Evolutionary conservation across 306 rosid genomes (phyloP).

Genomic region (Ochetophila trinervis): DNA sequence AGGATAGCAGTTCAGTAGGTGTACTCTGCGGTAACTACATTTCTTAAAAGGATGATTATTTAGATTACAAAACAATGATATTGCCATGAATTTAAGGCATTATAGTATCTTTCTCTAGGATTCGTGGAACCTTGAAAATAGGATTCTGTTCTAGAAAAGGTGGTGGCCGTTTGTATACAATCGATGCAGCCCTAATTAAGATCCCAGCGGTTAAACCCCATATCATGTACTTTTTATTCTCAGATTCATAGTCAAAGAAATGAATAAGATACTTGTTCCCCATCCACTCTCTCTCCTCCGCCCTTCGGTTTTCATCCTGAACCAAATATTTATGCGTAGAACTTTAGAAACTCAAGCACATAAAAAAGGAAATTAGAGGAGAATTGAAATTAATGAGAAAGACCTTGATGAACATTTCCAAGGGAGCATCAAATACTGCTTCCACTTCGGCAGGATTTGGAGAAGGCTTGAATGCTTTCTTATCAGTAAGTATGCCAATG

Average conservation of each 20-base stretch:
- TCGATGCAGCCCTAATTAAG: conserved; percentile 88
- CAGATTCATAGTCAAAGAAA: conserved; percentile 62
- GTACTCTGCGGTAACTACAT: conserved; percentile 7
- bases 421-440: conserved; percentile 80
- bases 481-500: conserved; percentile 76
- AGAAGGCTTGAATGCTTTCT: conserved; percentile 62
- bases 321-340: conserved; percentile 23
- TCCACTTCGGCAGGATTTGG: conserved; percentile 88
- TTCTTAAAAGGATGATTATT: conserved; percentile 14
- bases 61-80: conserved; percentile 10
- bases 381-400: conserved; percentile 11
- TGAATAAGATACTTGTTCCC: conserved; percentile 78
- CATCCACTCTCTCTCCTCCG: conserved; percentile 91
- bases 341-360: neutral
- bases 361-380: neutral
- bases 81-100: conserved; percentile 33
- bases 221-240: conserved; percentile 54
- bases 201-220: conserved; percentile 98
- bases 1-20: neutral
- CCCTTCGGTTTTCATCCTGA: conserved; percentile 79
- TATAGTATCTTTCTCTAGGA: conserved; percentile 29
- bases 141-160: conserved; percentile 88
- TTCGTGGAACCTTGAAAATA: conserved; percentile 56
- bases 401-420: conserved; percentile 97
- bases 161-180: conserved; percentile 67